Evolutionary conservation across 495 filamentous ascomycete species (phyloP).

Genomic region (Penicillium atrosanguineum): DNA sequence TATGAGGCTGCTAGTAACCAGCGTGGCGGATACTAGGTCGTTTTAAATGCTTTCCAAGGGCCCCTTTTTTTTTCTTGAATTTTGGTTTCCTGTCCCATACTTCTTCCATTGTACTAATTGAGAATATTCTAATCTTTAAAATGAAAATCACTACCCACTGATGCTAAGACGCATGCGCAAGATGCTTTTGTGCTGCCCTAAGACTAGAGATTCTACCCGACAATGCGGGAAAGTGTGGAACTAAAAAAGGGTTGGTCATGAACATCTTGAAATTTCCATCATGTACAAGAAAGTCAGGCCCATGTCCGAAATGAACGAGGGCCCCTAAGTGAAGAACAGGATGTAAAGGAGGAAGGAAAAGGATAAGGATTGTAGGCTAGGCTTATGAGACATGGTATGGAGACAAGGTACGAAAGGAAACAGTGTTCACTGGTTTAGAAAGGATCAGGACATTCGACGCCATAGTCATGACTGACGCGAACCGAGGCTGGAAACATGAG

Average conservation of each 20-base stretch:
- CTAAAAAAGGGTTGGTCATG: slow-evolving; percentile 9
- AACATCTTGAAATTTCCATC: slow-evolving; percentile 25
- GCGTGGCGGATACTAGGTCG: slow-evolving; percentile 5
- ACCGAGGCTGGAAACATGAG: slow-evolving; percentile 20
- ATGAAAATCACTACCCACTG: not conserved
- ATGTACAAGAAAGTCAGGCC: slow-evolving; percentile 29
- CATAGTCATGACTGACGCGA: slow-evolving; percentile 45
- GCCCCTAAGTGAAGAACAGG: slow-evolving; percentile 8
- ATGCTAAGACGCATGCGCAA: not conserved
- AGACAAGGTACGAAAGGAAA: slow-evolving; percentile 6
- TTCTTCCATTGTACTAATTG: not conserved
- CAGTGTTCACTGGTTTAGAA: slow-evolving; percentile 20
- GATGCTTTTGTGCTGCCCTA: not conserved
- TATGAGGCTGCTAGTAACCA: slow-evolving; percentile 11
- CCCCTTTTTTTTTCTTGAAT: not conserved
- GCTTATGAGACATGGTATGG: slow-evolving; percentile 16
- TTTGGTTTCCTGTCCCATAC: not conserved
- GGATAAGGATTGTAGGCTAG: slow-evolving; percentile 26
- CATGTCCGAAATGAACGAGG: slow-evolving; percentile 2
- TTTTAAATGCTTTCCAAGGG: too few relatives aligned
- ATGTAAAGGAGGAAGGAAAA: slow-evolving; percentile 6
- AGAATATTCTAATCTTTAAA: not conserved
- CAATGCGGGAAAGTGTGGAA: not conserved
- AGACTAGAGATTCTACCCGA: not conserved
- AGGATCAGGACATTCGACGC: slow-evolving; percentile 28